Percentiles rank a stretch among this genome's conserved stretches.
Evolutionary conservation across 306 rosid species (phyloP).

Genomic region (Boehmeria nivea): DNA sequence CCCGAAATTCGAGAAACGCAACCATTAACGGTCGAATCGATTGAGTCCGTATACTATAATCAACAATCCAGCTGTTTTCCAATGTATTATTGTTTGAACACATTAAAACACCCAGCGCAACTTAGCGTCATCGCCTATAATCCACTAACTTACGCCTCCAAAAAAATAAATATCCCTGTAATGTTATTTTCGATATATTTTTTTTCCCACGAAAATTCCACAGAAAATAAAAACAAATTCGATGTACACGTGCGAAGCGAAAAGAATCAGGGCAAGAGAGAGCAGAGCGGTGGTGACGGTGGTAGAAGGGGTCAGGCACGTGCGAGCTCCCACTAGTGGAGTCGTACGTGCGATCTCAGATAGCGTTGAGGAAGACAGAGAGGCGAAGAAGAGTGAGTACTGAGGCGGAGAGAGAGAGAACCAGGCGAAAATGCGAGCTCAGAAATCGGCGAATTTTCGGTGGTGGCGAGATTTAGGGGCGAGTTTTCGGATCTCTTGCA

Average conservation of each 20-base stretch:
- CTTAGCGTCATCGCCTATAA: slow-evolving; percentile 8
- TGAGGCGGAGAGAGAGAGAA: not conserved
- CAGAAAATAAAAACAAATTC: not conserved
- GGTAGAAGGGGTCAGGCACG: slow-evolving; percentile 10
- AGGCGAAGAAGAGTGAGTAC: not conserved
- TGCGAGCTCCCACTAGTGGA: slow-evolving; percentile 17
- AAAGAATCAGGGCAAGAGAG: not conserved
- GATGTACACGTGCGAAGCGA: slow-evolving; percentile 18
- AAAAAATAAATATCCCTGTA: not conserved
- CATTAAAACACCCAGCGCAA: slow-evolving; percentile 22
- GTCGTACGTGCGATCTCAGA: slow-evolving; percentile 6
- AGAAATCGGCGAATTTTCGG: slow-evolving; percentile 80
- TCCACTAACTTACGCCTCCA: slow-evolving; percentile 1
- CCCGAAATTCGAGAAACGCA: slow-evolving; percentile 27
- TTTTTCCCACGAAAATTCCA: not conserved
- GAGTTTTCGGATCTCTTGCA: slow-evolving; percentile 43
- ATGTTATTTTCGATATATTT: not conserved
- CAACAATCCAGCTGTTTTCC: slow-evolving; percentile 53
- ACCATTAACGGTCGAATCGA: slow-evolving; percentile 42
- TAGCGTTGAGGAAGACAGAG: slow-evolving; percentile 5
- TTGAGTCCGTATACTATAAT: not conserved
- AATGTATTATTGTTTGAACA: not conserved
- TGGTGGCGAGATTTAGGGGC: slow-evolving; percentile 39
- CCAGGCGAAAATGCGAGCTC: slow-evolving; percentile 2
- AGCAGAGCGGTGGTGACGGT: not conserved